Base-by-base conservation (phyloP, 169 alveolate genomes). In the Perkinsus marinus region DNA sequence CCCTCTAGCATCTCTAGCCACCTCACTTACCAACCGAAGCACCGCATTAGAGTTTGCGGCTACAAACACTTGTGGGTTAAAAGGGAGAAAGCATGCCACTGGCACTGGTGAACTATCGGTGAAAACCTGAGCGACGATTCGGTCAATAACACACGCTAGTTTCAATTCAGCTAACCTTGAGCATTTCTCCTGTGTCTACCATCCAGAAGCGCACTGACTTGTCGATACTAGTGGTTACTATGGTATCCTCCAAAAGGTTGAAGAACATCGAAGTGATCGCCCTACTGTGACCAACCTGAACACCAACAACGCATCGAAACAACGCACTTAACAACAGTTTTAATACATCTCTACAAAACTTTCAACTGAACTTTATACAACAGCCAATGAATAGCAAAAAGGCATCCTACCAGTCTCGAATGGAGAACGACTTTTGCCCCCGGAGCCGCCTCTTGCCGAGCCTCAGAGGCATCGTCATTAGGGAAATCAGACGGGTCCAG, bases 11-110 rank as follows among this genome's bases (percentile, higher is more conserved):
- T n/a, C n/a, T n/a, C n/a, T n/a, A 0, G 17, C 39, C n/a, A 22
- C 91, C 16, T 19, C 79, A 41, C 92, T 91, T 90, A 94, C 95
- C 43, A 94, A 92, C 13, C 95, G 94, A 68, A 94, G 92, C 39
- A 94, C 94, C 17, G 95, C 93, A 39, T 94, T 94, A 38, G 92
- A 43, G 93, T 94, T 94, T 68, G 95, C 94, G 0, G 94, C 94
- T 13, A 94, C 93, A 39, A 94, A 94, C 68, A 92, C 46, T 89
- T 34, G 39, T 30, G 94, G 94, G 46, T 91, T 91, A 93, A 91
- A 89, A 17, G 93, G 94, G n/a, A 93, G 89, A 37, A 93, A 57
- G 38, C 91, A 90, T 26, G 94, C 94, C 10, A 92, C 94, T 22
- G 90, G 93, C 36, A 92, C 90, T 2, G 93, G 92, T 0, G 92